These are phyloP conservation scores for Bauhinia variegata DNA, from an alignment of 306 rosid species.

Conservation along the genomic window DNA sequence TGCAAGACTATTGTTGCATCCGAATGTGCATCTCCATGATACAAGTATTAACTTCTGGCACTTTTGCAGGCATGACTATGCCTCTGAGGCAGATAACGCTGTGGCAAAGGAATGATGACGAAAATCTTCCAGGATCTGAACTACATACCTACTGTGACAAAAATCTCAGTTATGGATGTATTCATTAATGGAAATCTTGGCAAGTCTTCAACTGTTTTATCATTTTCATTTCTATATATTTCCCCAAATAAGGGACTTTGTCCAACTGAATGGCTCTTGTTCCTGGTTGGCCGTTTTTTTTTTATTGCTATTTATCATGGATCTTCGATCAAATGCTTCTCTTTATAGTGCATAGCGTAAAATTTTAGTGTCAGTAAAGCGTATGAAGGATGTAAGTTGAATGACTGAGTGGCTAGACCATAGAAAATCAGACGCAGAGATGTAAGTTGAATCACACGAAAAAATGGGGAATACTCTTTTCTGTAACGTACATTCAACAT, in stretches of 20 bases:
- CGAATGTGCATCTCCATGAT: conserved; percentile 28
- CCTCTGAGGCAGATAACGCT: conserved; percentile 52
- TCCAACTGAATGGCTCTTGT: conserved; percentile 1
- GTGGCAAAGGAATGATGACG: conserved; percentile 72
- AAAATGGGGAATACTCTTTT: no score
- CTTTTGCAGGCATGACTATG: conserved; percentile 80
- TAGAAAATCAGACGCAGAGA: no score
- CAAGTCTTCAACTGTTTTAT: conserved; percentile 11
- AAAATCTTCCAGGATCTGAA: conserved; percentile 36
- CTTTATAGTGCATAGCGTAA: no score
- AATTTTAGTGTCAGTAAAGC: no score
- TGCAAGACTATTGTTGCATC: conserved; percentile 24
- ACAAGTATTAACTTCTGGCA: conserved; percentile 20
- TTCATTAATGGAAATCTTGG: conserved; percentile 30
- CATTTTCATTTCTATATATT: conserved; percentile 3
- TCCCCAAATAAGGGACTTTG: conserved; percentile 28
- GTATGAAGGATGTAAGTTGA: no score
- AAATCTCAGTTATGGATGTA: conserved; percentile 9
- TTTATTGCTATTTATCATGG: not conserved
- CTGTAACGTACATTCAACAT: no score
- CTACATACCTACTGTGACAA: conserved; percentile 18
- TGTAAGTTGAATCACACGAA: no score
- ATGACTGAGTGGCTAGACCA: no score
- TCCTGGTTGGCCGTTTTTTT: not conserved
- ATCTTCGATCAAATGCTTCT: no score